Conservation (phyloP, 257 asterid species). For the Rehmannia glutinosa region DNA sequence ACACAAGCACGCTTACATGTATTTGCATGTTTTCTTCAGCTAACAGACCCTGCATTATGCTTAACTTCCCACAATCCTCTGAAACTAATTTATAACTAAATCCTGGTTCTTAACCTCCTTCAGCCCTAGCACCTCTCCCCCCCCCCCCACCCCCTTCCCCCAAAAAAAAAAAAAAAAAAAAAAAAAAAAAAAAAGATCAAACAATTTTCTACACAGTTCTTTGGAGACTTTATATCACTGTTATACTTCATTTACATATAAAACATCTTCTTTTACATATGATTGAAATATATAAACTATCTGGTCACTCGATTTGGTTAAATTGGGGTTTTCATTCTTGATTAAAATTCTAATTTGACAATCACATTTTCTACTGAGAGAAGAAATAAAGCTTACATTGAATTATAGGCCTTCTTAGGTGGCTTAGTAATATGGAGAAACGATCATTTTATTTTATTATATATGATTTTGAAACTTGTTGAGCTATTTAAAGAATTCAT, state of each 20-base stretch:
- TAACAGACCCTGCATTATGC: background rate
- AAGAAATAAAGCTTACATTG: background rate
- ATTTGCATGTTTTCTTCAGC: background rate
- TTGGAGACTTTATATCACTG: background rate
- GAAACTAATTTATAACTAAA: background rate
- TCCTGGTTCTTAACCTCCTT: too few species aligned
- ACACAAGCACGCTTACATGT: too few species aligned
- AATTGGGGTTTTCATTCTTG: background rate
- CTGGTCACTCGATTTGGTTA: background rate
- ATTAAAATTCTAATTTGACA: background rate
- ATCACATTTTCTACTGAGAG: background rate
- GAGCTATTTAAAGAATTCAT: background rate
- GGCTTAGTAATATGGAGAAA: slow-evolving; percentile 7
- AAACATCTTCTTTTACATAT: background rate
- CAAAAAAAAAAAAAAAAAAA: too few species aligned
- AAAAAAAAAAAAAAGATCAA: too few species aligned
- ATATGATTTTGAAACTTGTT: background rate
- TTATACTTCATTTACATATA: background rate
- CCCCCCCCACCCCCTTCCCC: too few species aligned
- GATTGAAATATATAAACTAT: background rate
- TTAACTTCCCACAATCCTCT: background rate
- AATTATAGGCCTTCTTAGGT: background rate
- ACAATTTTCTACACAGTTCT: too few species aligned
- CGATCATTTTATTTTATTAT: background rate
- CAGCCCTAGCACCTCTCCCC: too few species aligned